Percentiles rank a stretch among this genome's conserved stretches.
These are phyloP conservation scores for Conoideocrella luteorostrata DNA, from an alignment of 2,329 filamentous ascomycete genomes.

Conservation along the genomic window DNA sequence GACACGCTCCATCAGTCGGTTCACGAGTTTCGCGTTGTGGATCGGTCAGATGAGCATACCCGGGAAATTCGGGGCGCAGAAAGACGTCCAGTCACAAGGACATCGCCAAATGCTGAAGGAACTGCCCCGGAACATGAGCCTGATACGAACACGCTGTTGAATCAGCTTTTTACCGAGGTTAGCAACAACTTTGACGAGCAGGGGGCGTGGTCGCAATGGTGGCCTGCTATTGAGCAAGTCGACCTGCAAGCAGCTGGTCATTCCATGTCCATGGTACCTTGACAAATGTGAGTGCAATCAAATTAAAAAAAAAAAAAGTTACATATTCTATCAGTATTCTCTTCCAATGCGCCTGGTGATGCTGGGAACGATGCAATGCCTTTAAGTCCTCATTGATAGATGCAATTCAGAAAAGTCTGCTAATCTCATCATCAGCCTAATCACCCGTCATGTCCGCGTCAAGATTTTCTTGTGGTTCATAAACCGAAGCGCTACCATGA, in stretches of 20 bases:
- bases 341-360: background rate
- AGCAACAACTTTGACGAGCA: constrained; percentile 21
- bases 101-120: background rate
- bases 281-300: background rate
- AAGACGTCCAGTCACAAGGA: constrained; percentile 1
- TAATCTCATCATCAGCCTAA: too few relatives aligned
- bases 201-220: constrained; percentile 21
- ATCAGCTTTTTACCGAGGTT: constrained; percentile 18
- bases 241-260: constrained; percentile 8
- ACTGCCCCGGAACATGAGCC: constrained; percentile 2
- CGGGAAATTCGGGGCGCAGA: constrained; percentile 23
- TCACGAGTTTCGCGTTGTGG: constrained; percentile 24
- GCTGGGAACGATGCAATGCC: background rate
- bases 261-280: constrained; percentile 1
- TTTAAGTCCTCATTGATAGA: background rate
- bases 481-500: constrained; percentile 12
- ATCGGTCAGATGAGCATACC: constrained; percentile 23
- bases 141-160: constrained; percentile 16
- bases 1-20: constrained; percentile 23
- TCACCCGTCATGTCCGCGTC: constrained; percentile 9
- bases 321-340: background rate
- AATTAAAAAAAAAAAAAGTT: too few relatives aligned
- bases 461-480: constrained; percentile 6
- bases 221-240: constrained; percentile 17
- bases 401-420: too few relatives aligned